These are phyloP conservation scores for Pleurotus platypus DNA, from an alignment of 768 basidiomycete genomes.

Conservation along the genomic window DNA sequence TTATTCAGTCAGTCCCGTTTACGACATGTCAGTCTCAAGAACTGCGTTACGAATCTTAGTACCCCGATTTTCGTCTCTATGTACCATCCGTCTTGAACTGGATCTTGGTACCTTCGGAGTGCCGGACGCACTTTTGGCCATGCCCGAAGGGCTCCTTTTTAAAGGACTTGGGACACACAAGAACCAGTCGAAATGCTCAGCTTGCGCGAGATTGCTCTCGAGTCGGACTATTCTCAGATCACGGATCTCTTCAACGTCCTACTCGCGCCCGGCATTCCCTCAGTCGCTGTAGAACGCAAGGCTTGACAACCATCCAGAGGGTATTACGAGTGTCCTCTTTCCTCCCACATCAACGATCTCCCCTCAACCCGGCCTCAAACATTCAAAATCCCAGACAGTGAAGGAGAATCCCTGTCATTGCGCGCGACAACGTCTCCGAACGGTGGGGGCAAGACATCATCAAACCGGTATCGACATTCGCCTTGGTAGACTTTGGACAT, in stretches of 20 bases:
- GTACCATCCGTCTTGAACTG: background rate
- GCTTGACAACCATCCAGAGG: background rate
- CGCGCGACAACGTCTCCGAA: background rate
- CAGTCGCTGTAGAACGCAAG: background rate
- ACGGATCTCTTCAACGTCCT: background rate
- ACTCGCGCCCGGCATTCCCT: background rate
- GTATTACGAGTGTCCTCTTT: background rate
- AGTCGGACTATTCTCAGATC: background rate
- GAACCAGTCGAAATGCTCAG: background rate
- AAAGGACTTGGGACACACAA: background rate
- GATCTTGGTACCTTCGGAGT: background rate
- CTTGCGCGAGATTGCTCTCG: background rate
- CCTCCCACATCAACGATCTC: background rate
- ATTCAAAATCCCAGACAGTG: background rate
- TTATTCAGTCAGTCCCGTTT: background rate
- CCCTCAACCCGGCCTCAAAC: background rate
- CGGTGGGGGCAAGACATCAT: background rate
- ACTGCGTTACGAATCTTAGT: background rate
- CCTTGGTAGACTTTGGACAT: background rate
- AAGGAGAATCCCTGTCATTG: background rate
- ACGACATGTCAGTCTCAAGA: background rate
- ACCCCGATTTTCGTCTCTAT: background rate
- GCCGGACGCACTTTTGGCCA: background rate
- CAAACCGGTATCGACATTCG: background rate
- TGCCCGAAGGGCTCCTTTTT: background rate